These are phyloP conservation scores for Xylaria sp. DNA, from an alignment of 2,329 filamentous ascomycete species.

Conservation along the genomic window DNA sequence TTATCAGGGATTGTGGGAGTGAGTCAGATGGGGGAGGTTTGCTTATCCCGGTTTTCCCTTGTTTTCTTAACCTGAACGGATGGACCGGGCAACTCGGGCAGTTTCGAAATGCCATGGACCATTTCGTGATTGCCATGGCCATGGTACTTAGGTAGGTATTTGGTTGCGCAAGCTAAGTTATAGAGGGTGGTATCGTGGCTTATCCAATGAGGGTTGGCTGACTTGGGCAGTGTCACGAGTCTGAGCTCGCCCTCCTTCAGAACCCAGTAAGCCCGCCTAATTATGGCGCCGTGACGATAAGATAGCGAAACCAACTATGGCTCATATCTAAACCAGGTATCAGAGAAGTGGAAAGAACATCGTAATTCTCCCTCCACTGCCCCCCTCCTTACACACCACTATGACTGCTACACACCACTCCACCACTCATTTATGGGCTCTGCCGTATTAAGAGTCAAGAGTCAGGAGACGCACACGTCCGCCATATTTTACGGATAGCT, in stretches of 20 bases:
- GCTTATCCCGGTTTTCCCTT: conserved; percentile 16
- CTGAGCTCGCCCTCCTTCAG: conserved; percentile 47
- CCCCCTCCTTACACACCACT: conserved; percentile 44
- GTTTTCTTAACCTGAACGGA: conserved; percentile 25
- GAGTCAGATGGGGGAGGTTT: conserved; percentile 33
- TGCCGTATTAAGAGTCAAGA: conserved; percentile 40
- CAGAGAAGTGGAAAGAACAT: conserved; percentile 37
- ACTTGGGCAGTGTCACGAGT: conserved; percentile 51
- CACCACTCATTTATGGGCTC: conserved; percentile 40
- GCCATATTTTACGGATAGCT: conserved; percentile 38
- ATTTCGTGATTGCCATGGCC: conserved; percentile 44
- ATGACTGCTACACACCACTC: conserved; percentile 44
- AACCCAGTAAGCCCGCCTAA: conserved; percentile 43
- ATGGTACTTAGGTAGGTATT: conserved; percentile 40
- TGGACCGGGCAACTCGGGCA: conserved; percentile 26
- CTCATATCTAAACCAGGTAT: conserved; percentile 44
- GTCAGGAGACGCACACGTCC: conserved; percentile 50
- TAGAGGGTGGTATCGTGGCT: conserved; percentile 50
- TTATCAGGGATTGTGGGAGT: conserved; percentile 21
- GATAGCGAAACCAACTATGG: conserved; percentile 44
- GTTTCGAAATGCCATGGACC: conserved; percentile 44
- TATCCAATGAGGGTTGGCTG: conserved; percentile 51
- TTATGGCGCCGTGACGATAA: conserved; percentile 43
- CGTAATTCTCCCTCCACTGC: conserved; percentile 38
- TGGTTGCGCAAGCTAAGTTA: conserved; percentile 31